These are phyloP conservation scores for Fusarium tjaetaba DNA, from an alignment of 2,329 filamentous ascomycete species.

Conservation along the genomic window DNA sequence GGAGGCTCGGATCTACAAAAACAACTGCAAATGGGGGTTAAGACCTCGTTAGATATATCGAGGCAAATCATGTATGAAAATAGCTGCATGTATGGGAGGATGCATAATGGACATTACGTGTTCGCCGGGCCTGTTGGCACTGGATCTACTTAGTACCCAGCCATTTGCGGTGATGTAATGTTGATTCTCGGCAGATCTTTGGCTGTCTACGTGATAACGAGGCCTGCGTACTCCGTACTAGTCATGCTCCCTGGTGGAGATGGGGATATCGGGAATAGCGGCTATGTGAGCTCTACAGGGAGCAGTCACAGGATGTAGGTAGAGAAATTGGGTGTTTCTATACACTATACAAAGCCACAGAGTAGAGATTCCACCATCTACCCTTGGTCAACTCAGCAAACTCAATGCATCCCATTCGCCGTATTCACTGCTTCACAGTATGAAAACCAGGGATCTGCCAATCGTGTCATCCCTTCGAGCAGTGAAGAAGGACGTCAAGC, in stretches of 20 bases:
- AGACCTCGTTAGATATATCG: conserved; percentile 12
- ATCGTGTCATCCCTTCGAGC: conserved; percentile 4
- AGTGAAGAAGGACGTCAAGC: neutral
- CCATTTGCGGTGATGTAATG: neutral
- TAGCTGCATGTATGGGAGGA: conserved; percentile 29
- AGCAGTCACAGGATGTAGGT: neutral
- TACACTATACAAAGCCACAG: conserved; percentile 51
- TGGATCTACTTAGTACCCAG: neutral
- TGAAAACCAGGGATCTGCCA: neutral
- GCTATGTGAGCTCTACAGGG: neutral
- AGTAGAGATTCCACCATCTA: conserved; percentile 28
- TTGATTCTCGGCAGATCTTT: neutral
- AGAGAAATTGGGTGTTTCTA: conserved; percentile 45
- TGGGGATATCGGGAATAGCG: neutral
- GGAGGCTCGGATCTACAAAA: conserved; percentile 32
- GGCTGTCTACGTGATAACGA: neutral
- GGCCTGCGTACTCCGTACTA: neutral
- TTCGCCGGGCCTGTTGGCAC: conserved; percentile 20
- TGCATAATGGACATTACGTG: conserved; percentile 18
- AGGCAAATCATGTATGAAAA: conserved; percentile 27
- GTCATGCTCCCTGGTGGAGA: neutral
- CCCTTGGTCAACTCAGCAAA: conserved; percentile 1
- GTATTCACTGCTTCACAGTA: neutral
- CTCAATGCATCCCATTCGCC: neutral
- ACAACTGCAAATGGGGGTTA: conserved; percentile 17